Conservation (phyloP, 2,329 filamentous ascomycete species). For the Chaetomiaceae sp. region DNA sequence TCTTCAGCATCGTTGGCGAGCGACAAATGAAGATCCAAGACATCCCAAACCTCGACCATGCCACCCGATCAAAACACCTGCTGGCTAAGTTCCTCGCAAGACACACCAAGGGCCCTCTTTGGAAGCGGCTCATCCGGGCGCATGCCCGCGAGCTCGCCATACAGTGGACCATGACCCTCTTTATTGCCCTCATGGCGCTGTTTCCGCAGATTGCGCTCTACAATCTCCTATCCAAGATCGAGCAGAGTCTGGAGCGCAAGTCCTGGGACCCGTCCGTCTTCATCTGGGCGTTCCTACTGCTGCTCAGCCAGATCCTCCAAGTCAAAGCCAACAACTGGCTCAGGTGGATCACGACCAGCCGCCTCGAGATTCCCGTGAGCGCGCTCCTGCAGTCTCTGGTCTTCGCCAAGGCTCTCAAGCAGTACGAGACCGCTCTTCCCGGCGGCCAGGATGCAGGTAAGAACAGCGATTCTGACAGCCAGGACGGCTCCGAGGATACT, state of each 20-base stretch:
- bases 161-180: slow-evolving; percentile 32
- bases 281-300: slow-evolving; percentile 32
- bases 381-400: slow-evolving; percentile 34
- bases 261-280: slow-evolving; percentile 27
- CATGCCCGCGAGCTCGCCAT: slow-evolving; percentile 28
- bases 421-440: slow-evolving; percentile 32
- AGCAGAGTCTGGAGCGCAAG: slow-evolving; percentile 21
- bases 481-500: background rate
- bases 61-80: slow-evolving; percentile 30
- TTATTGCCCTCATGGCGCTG: slow-evolving; percentile 30
- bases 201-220: slow-evolving; percentile 35
- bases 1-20: slow-evolving; percentile 31
- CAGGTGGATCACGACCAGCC: slow-evolving; percentile 33
- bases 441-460: slow-evolving; percentile 20
- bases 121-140: slow-evolving; percentile 32
- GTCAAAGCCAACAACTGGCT: slow-evolving; percentile 31
- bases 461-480: slow-evolving; percentile 9
- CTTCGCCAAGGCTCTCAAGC: slow-evolving; percentile 34
- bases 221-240: slow-evolving; percentile 33
- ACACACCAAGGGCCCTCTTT: slow-evolving; percentile 26
- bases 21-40: slow-evolving; percentile 31
- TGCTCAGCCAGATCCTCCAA: slow-evolving; percentile 31
- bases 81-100: slow-evolving; percentile 23
- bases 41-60: slow-evolving; percentile 31
- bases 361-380: slow-evolving; percentile 31